phyloP scores from a whole-genome alignment of 768 basidiomycete species.

The Tylopilus vinaceipallidus region DNA sequence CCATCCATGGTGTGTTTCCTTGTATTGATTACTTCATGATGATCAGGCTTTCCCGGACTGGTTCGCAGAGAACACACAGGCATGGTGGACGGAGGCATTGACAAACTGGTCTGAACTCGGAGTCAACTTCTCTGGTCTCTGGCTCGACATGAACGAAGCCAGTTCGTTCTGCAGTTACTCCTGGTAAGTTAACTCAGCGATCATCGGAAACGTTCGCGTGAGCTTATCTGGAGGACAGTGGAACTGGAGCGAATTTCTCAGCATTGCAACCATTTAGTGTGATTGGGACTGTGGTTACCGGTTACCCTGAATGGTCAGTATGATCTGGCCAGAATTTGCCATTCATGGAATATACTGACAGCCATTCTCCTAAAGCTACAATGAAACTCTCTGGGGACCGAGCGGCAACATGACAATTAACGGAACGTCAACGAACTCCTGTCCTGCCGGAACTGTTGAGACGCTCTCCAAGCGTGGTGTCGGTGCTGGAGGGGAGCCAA shows the following conservation, averaged over 20 bases:
- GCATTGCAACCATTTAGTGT: conserved; percentile 54
- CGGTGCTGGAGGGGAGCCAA: conserved; percentile 48
- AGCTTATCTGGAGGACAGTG: conserved; percentile 25
- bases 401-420: conserved; percentile 77
- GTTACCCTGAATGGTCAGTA: conserved; percentile 67
- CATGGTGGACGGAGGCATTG: conserved; percentile 62
- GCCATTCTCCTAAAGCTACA: conserved; percentile 44
- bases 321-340: neutral
- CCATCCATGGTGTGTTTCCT: neutral
- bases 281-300: conserved; percentile 49
- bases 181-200: conserved; percentile 36
- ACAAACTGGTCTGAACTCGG: conserved; percentile 51
- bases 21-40: neutral
- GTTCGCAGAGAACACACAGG: conserved; percentile 50
- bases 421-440: conserved; percentile 54
- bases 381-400: conserved; percentile 56
- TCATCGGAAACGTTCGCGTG: too few relatives aligned
- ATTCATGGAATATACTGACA: neutral
- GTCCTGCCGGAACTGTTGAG: conserved; percentile 15
- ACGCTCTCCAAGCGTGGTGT: conserved; percentile 42
- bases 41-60: conserved; percentile 58
- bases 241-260: conserved; percentile 53
- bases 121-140: conserved; percentile 63
- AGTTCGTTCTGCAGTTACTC: conserved; percentile 65
- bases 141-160: conserved; percentile 70